Evolutionary conservation across 2,329 filamentous ascomycete genomes (phyloP).

Genomic region (Aspergillus oerlinghausenensis): DNA sequence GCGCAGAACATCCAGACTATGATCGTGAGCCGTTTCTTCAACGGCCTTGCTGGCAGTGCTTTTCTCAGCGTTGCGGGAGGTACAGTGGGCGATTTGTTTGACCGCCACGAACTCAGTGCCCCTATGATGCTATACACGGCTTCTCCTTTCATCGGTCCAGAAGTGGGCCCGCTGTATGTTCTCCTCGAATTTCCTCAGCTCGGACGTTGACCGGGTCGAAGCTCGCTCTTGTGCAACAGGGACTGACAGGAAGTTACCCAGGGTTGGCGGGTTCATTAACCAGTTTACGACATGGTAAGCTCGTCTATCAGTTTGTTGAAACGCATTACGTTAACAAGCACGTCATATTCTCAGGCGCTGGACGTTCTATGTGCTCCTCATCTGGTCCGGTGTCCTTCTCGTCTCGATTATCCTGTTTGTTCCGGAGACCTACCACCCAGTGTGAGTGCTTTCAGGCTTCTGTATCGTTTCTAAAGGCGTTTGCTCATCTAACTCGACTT

Average conservation of each 20-base stretch:
- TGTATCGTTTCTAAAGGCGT: conserved; percentile 21
- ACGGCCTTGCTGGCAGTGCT: conserved; percentile 44
- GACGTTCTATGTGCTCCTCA: conserved; percentile 80
- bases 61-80: conserved; percentile 70
- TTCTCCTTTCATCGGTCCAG: conserved; percentile 55
- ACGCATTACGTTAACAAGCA: conserved; percentile 5
- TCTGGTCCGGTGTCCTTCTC: conserved; percentile 69
- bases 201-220: not conserved
- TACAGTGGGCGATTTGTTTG: conserved; percentile 78
- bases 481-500: conserved; percentile 34
- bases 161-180: conserved; percentile 50
- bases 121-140: conserved; percentile 81
- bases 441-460: conserved; percentile 22
- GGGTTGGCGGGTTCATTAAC: conserved; percentile 74
- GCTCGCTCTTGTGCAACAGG: not conserved
- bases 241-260: conserved; percentile 31
- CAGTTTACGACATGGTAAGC: conserved; percentile 60
- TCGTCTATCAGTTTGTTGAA: not conserved
- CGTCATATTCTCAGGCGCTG: conserved; percentile 52
- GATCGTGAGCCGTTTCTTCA: conserved; percentile 71
- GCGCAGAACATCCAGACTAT: conserved; percentile 78
- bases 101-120: conserved; percentile 61
- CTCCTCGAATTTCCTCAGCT: not conserved
- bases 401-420: conserved; percentile 65
- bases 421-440: conserved; percentile 77